These are phyloP conservation scores for Phanerochaete sordida DNA, from an alignment of 768 basidiomycete genomes.

Conservation along the genomic window DNA sequence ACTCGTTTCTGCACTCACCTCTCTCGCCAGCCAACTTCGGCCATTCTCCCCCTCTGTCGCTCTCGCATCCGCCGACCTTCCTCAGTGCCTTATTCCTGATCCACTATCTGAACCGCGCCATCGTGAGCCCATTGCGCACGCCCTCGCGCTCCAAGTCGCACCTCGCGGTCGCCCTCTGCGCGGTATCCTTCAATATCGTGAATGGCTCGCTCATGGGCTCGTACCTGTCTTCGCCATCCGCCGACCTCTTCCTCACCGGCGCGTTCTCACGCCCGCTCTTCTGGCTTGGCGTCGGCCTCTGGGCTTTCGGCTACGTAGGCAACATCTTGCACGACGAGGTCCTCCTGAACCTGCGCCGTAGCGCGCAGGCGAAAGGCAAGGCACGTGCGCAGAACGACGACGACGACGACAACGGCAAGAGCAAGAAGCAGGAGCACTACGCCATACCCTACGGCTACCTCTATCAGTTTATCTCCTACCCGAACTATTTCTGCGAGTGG, in stretches of 20 bases:
- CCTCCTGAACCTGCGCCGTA: constrained; percentile 75
- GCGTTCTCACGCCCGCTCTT: constrained; percentile 42
- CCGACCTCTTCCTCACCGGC: constrained; percentile 38
- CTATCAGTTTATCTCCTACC: constrained; percentile 79
- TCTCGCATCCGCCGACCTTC: constrained; percentile 42
- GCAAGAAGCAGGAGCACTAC: constrained; percentile 51
- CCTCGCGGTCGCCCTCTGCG: constrained; percentile 54
- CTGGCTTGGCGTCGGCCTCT: constrained; percentile 61
- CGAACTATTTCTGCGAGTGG: constrained; percentile 96
- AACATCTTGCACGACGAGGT: constrained; percentile 92
- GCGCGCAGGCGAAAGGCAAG: constrained; percentile 38
- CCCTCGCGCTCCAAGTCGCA: constrained; percentile 78
- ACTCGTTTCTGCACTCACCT: constrained; percentile 46
- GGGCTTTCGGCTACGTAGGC: constrained; percentile 67
- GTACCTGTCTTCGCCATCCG: constrained; percentile 59
- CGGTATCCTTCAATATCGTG: constrained; percentile 60
- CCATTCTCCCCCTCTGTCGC: constrained; percentile 23
- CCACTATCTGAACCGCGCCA: constrained; percentile 83
- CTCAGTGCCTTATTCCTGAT: constrained; percentile 57
- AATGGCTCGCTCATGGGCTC: constrained; percentile 73
- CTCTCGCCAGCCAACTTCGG: constrained; percentile 33
- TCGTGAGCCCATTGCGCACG: constrained; percentile 76
- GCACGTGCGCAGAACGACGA: constrained; percentile 28
- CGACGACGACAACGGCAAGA: constrained; percentile 30
- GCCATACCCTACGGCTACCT: constrained; percentile 78